Percentiles rank a stretch among this genome's conserved stretches.
These are phyloP conservation scores for Rutidosis leptorrhynchoides DNA, from an alignment of 129 eudicot genomes.

Conservation along the genomic window DNA sequence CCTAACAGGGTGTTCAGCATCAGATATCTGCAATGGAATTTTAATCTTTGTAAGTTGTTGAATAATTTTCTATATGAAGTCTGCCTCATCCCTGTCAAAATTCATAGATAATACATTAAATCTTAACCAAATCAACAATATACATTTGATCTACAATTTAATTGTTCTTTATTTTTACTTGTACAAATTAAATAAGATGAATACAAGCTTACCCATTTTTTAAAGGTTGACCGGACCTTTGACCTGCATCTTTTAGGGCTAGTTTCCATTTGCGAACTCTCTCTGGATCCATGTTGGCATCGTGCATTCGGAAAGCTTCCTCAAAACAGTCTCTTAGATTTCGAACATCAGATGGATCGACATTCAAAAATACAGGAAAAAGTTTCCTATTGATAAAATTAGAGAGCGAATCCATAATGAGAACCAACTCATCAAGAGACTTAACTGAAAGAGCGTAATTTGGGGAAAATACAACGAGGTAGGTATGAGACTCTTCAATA, in stretches of 20 bases:
- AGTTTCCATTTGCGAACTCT: neutral
- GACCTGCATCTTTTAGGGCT: neutral
- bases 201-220: neutral
- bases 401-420: neutral
- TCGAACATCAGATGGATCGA: neutral
- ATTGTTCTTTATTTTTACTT: no score
- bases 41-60: neutral
- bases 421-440: neutral
- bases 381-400: neutral
- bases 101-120: no score
- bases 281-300: no score
- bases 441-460: neutral
- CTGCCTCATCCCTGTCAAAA: neutral
- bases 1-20: neutral
- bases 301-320: neutral
- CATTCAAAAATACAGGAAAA: neutral
- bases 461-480: neutral
- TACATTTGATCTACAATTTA: no score
- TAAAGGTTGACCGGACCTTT: neutral
- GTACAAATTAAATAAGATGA: no score
- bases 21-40: neutral
- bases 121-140: no score
- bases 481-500: no score
- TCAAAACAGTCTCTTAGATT: neutral
- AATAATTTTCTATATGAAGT: neutral